Base-by-base conservation (phyloP, 345 rosid genomes). In the Lepidium africanum region DNA sequence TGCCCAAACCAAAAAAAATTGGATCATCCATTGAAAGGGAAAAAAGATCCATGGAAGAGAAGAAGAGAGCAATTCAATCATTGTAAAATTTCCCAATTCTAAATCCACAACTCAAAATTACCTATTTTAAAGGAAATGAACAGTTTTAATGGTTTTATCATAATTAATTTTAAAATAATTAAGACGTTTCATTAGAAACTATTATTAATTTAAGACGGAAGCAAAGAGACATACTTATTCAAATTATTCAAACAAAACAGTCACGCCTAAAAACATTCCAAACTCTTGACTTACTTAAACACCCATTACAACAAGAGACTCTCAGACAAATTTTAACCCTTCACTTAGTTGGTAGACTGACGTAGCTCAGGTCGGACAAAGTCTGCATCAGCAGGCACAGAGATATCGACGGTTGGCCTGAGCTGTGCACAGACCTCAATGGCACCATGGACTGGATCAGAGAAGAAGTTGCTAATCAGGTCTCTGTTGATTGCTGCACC, bases 351-450 rank as follows among this genome's bases (percentile, higher is more conserved):
- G 59, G 81, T 70, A n/a, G 89, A 69, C 62, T 85, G 92, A 50
- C 96, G 88, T 67, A 92, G 73, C 82, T 90, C 98, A 0, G 96
- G 96, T 13, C 96, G 95, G 37, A 92, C 98, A 37, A 92, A 92
- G 70, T 92, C 96, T 0, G 98, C 98, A 76, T 92, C 87, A 3
- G 87, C 39, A 14, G 98, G 80, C 52, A 90, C 93, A 0, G 98
- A 90, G 60, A 92, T 92, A 80, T 92, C 97, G 0, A 90, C 91
- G 0, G 96, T 85, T 5, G 97, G 97, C 71, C 98, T 88, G 80
- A 92, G 67, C 62, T 80, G 85, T 15, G 98, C 92, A 5, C 96
- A 92, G 15, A 90, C 97, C 64, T 85, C 79, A 5, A 88, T 79
- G 39, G 92, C 98, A 67, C 90, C 93, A 32, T 92, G 98, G 13